These are phyloP conservation scores for Neurospora terricola DNA, from an alignment of 495 filamentous ascomycete genomes.

Conservation along the genomic window DNA sequence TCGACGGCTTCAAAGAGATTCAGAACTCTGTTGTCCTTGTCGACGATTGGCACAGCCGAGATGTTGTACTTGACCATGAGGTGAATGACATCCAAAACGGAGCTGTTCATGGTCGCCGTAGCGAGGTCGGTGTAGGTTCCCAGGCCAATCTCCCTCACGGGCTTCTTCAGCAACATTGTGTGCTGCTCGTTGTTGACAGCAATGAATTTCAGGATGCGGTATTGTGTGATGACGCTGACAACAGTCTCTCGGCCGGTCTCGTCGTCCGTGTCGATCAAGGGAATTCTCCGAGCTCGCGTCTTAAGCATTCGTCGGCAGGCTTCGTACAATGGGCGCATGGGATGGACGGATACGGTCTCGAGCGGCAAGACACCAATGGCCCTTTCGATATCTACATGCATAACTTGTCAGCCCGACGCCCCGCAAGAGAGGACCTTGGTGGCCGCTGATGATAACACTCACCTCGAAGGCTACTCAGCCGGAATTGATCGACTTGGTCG, in stretches of 20 bases:
- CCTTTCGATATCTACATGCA: constrained; percentile 72
- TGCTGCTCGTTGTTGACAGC: constrained; percentile 88
- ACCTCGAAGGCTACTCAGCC: constrained; percentile 88
- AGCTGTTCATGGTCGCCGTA: constrained; percentile 82
- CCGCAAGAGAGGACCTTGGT: background rate
- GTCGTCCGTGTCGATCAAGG: constrained; percentile 87
- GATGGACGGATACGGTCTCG: constrained; percentile 93
- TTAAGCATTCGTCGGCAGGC: constrained; percentile 91
- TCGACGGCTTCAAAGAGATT: constrained; percentile 99
- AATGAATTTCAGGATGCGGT: constrained; percentile 96
- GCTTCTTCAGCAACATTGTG: constrained; percentile 81
- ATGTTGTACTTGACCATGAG: constrained; percentile 87
- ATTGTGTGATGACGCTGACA: constrained; percentile 94
- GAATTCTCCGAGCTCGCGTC: constrained; percentile 86
- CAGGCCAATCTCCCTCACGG: constrained; percentile 72
- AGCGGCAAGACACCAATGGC: constrained; percentile 84
- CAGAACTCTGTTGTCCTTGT: constrained; percentile 68
- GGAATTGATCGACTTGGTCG: constrained; percentile 85
- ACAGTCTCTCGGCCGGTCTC: constrained; percentile 90
- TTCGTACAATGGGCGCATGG: constrained; percentile 81
- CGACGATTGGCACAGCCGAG: constrained; percentile 88
- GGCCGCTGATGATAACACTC: constrained; percentile 9
- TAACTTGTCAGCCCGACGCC: constrained; percentile 6
- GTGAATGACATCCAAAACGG: constrained; percentile 94
- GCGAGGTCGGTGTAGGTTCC: constrained; percentile 75